Conservation (phyloP, 2,329 filamentous ascomycete genomes). For the Colletotrichum limetticola region DNA sequence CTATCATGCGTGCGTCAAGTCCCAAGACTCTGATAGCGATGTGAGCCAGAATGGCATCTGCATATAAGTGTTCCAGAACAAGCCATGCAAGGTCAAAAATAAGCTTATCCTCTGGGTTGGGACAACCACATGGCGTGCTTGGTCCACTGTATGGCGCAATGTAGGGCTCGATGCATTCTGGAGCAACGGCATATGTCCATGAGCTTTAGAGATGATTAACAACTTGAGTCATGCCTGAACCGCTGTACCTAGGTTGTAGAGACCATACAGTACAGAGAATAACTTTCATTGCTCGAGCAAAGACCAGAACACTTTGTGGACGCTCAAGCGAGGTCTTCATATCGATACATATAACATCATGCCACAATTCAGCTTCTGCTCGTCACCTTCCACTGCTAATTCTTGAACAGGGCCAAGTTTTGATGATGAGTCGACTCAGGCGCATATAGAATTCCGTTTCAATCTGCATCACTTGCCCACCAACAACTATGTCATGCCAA, state of each 20-base stretch:
- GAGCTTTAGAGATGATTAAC: not conserved
- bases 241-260: no score
- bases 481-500: not conserved
- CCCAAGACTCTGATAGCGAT: not conserved
- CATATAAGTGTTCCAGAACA: not conserved
- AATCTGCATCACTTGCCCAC: not conserved
- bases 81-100: not conserved
- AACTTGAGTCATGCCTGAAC: not conserved
- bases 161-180: not conserved
- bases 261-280: no score
- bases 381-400: not conserved
- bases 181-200: not conserved
- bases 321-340: not conserved
- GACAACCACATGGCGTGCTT: not conserved
- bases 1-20: not conserved
- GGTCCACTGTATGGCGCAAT: not conserved
- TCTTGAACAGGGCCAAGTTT: not conserved
- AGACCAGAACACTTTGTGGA: not conserved
- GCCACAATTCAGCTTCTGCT: not conserved
- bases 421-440: not conserved
- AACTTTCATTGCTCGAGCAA: not conserved
- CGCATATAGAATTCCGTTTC: not conserved
- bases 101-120: not conserved
- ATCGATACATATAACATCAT: no score
- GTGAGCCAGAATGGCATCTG: not conserved